Percentiles rank a stretch among this genome's conserved stretches.
Evolutionary conservation across 2,329 filamentous ascomycete species (phyloP).

Genomic region (Fusarium lyarnte): DNA sequence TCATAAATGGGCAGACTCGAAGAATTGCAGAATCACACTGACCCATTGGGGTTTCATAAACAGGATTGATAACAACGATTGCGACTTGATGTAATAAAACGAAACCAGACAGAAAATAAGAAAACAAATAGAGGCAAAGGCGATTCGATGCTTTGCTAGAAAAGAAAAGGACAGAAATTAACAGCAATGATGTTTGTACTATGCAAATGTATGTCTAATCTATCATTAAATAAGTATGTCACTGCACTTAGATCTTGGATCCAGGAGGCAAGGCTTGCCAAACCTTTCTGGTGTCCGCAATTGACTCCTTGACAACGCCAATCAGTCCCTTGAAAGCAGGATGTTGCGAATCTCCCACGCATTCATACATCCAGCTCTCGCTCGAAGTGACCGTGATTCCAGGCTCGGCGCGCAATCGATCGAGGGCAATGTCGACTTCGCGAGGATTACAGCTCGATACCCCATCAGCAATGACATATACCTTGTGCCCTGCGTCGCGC

Average conservation of each 20-base stretch:
- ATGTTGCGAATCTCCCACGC: conserved; percentile 81
- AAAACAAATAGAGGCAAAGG: conserved; percentile 6
- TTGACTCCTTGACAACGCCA: conserved; percentile 80
- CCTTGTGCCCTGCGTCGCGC: conserved; percentile 76
- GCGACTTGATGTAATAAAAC: conserved; percentile 26
- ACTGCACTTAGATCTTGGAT: conserved; percentile 61
- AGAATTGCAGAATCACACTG: conserved; percentile 34
- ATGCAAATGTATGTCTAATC: background rate
- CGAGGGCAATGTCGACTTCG: conserved; percentile 83
- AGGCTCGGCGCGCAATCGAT: conserved; percentile 73
- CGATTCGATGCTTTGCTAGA: background rate
- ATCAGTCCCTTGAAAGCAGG: conserved; percentile 78
- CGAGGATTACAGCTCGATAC: conserved; percentile 87
- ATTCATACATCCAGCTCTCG: conserved; percentile 91
- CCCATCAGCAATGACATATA: conserved; percentile 89
- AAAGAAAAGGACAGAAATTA: conserved; percentile 11
- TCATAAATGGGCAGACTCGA: conserved; percentile 7
- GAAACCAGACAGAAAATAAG: background rate
- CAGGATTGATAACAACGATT: conserved; percentile 19
- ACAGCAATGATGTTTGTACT: background rate
- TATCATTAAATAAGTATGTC: background rate
- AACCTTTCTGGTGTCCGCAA: conserved; percentile 73
- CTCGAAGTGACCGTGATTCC: conserved; percentile 85
- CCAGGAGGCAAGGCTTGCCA: conserved; percentile 69
- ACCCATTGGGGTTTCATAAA: conserved; percentile 5